Conservation (phyloP, 2,329 filamentous ascomycete genomes). For the Fusarium pseudoanthophilum region DNA sequence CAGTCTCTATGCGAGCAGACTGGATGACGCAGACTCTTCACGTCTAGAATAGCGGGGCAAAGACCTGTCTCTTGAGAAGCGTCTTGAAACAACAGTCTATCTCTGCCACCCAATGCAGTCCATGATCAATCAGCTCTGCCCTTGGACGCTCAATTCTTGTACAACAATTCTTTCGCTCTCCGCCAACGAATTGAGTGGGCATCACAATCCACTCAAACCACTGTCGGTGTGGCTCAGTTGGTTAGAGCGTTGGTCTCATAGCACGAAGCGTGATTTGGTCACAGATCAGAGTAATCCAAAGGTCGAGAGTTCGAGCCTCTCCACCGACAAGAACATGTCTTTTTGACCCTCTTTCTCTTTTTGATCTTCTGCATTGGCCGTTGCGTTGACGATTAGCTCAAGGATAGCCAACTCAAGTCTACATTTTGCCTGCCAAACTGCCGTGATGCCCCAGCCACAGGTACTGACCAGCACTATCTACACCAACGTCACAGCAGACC, state of each 20-base stretch:
- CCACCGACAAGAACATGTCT: neutral
- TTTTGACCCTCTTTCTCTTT: neutral
- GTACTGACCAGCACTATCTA: too few species aligned
- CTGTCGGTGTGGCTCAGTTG: constrained; percentile 11
- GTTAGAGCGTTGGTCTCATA: constrained; percentile 12
- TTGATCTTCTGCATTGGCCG: neutral
- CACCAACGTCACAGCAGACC: neutral
- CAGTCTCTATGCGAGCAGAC: neutral
- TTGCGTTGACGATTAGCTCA: neutral
- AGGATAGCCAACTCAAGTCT: neutral
- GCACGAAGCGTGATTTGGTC: neutral
- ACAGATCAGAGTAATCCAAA: constrained; percentile 3
- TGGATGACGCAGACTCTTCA: neutral
- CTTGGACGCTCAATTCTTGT: neutral
- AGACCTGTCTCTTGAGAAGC: too few species aligned
- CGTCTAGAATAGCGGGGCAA: neutral
- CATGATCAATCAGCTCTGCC: neutral
- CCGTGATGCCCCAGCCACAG: neutral
- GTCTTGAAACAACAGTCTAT: neutral
- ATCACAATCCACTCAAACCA: neutral
- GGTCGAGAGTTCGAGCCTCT: constrained; percentile 10
- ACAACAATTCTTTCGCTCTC: neutral
- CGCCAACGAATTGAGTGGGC: neutral
- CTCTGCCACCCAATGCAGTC: neutral
- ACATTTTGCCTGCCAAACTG: neutral